A percentile compares a stretch with the other conserved stretches of the same genome.
phyloP scores from a whole-genome alignment of 805 yeast genomes.

The Zygosaccharomyces siamensis region DNA sequence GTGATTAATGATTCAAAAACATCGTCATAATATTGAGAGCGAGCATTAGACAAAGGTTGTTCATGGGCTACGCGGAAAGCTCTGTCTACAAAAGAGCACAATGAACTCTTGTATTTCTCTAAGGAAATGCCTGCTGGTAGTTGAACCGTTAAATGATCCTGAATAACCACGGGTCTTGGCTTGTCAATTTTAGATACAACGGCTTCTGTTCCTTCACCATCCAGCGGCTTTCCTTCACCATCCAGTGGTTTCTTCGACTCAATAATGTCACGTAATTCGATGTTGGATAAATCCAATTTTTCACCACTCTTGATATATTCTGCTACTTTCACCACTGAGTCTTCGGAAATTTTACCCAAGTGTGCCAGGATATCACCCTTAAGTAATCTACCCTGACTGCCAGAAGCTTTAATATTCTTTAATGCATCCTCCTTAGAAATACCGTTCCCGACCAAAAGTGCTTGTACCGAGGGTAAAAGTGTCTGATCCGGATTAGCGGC shows the following conservation, averaged over 20 bases:
- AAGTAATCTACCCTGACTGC: slow-evolving; percentile 81
- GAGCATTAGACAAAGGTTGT: slow-evolving; percentile 15
- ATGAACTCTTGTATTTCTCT: slow-evolving; percentile 41
- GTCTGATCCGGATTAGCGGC: slow-evolving; percentile 63
- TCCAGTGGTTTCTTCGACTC: slow-evolving; percentile 13
- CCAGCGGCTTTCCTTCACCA: slow-evolving; percentile 10
- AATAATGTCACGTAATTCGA: slow-evolving; percentile 38
- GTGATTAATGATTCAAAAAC: slow-evolving; percentile 55
- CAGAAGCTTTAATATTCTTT: slow-evolving; percentile 70
- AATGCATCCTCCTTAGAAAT: slow-evolving; percentile 70
- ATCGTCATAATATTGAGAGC: slow-evolving; percentile 52
- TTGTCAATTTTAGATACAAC: slow-evolving; percentile 15
- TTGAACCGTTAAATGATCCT: slow-evolving; percentile 29
- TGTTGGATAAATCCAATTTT: slow-evolving; percentile 68
- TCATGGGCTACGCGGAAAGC: slow-evolving; percentile 39
- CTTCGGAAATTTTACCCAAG: slow-evolving; percentile 64
- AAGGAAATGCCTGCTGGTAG: slow-evolving; percentile 31
- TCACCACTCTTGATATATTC: slow-evolving; percentile 51
- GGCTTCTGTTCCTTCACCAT: slow-evolving; percentile 9
- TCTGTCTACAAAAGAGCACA: slow-evolving; percentile 42
- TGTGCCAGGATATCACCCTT: slow-evolving; percentile 89
- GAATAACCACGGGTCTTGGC: slow-evolving; percentile 31
- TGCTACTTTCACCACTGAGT: slow-evolving; percentile 49
- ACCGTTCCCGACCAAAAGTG: slow-evolving; percentile 54
- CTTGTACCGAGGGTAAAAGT: slow-evolving; percentile 73